Evolutionary conservation across 495 filamentous ascomycete genomes (phyloP).

Genomic region (Lasiosphaeriaceae sp.): DNA sequence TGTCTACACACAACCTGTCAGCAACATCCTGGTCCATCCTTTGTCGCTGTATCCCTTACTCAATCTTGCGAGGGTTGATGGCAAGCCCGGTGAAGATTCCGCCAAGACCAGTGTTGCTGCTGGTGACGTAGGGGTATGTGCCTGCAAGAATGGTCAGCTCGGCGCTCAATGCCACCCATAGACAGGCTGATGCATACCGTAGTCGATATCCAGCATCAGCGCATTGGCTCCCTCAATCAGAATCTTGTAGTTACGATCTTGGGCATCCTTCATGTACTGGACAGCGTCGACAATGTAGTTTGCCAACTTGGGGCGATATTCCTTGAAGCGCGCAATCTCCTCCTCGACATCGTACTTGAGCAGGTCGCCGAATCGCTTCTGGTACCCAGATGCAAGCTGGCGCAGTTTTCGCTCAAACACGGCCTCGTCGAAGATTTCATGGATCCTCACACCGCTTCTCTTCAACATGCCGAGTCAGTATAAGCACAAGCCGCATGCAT

Average conservation of each 20-base stretch:
- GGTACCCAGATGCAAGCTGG: constrained; percentile 60
- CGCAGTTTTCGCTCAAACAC: constrained; percentile 70
- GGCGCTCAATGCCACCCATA: neutral
- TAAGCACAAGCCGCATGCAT: neutral
- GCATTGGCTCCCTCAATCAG: constrained; percentile 88
- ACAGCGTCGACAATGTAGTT: constrained; percentile 69
- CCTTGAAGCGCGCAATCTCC: constrained; percentile 63
- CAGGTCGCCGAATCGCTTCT: constrained; percentile 70
- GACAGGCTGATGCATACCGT: constrained; percentile 19
- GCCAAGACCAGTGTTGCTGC: constrained; percentile 68
- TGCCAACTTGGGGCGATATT: constrained; percentile 63
- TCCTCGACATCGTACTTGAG: constrained; percentile 73
- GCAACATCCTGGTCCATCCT: constrained; percentile 30
- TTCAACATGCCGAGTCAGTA: constrained; percentile 4
- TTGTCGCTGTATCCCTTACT: constrained; percentile 9
- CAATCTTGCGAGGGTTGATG: constrained; percentile 49
- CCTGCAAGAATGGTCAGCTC: constrained; percentile 30
- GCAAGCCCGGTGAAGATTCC: constrained; percentile 73
- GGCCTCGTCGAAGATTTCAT: constrained; percentile 67
- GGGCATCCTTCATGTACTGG: constrained; percentile 51
- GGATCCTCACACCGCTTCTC: constrained; percentile 68
- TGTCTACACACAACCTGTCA: constrained; percentile 16
- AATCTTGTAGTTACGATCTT: constrained; percentile 59
- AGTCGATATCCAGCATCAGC: constrained; percentile 51
- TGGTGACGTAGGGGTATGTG: constrained; percentile 85